Evolutionary conservation across 2,329 filamentous ascomycete genomes (phyloP).

Genomic region (Daldinia sp.): DNA sequence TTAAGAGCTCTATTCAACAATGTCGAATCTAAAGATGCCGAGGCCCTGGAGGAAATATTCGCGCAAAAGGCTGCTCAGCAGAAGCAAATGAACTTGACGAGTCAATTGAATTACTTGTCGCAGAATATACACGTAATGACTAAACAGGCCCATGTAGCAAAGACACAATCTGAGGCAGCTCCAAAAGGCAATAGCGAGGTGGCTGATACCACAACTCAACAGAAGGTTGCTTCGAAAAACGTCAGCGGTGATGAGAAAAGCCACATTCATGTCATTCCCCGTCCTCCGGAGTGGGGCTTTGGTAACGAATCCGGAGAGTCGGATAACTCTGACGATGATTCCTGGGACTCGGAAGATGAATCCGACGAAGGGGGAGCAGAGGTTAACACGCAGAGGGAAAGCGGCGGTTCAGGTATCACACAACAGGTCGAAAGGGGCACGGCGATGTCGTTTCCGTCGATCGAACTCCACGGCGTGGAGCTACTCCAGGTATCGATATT

Average conservation of each 20-base stretch:
- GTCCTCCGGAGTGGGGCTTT: constrained; percentile 80
- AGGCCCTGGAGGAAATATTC: constrained; percentile 75
- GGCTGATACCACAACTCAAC: background rate
- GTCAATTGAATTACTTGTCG: constrained; percentile 79
- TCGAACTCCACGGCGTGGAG: constrained; percentile 83
- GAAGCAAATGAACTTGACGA: constrained; percentile 73
- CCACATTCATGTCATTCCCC: constrained; percentile 78
- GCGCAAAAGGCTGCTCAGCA: constrained; percentile 67
- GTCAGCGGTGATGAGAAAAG: constrained; percentile 62
- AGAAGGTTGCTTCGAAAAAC: constrained; percentile 34
- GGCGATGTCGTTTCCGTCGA: constrained; percentile 80
- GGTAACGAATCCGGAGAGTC: constrained; percentile 61
- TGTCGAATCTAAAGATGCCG: constrained; percentile 69
- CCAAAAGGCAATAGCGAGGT: background rate
- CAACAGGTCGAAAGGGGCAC: constrained; percentile 73
- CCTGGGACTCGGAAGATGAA: constrained; percentile 63
- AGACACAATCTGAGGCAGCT: constrained; percentile 28
- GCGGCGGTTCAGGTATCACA: constrained; percentile 50
- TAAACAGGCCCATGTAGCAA: constrained; percentile 60
- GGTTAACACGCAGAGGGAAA: constrained; percentile 46
- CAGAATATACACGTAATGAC: constrained; percentile 77
- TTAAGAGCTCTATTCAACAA: constrained; percentile 75
- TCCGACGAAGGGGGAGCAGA: constrained; percentile 60
- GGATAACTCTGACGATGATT: constrained; percentile 56
- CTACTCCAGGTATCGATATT: constrained; percentile 76